Percentiles rank a stretch among this genome's conserved stretches.
Conservation (phyloP, 1,284 basidiomycete genomes). For the Ceratobasidium sp. region DNA sequence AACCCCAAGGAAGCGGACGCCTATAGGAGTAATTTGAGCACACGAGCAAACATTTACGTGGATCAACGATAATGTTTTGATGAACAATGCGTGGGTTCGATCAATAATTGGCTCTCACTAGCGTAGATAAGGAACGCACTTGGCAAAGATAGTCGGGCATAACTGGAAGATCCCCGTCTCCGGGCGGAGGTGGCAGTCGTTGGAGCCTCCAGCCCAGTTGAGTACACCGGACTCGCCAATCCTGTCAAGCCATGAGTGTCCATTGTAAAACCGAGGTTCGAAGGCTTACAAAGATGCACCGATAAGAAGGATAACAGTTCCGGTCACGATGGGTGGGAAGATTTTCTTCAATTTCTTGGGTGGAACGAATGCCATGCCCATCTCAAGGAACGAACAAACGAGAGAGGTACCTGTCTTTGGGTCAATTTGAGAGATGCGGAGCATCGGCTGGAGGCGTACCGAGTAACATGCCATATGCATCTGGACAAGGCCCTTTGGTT, state of each 20-base stretch:
- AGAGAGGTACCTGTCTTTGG: constrained; percentile 66
- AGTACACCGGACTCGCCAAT: constrained; percentile 64
- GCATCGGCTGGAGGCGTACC: constrained; percentile 52
- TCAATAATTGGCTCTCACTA: too few species aligned
- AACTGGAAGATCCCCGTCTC: constrained; percentile 68
- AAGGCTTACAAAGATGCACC: constrained; percentile 59
- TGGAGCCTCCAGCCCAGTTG: constrained; percentile 85
- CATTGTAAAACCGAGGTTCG: neutral
- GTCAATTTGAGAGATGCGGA: neutral
- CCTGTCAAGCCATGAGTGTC: constrained; percentile 57
- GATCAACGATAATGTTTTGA: constrained; percentile 46
- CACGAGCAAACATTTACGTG: constrained; percentile 15
- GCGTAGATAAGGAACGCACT: constrained; percentile 40
- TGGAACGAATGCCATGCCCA: constrained; percentile 60
- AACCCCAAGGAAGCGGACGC: constrained; percentile 64
- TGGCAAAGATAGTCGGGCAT: constrained; percentile 70
- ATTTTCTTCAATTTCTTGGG: constrained; percentile 65
- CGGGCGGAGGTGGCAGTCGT: constrained; percentile 66
- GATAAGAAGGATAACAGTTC: constrained; percentile 77
- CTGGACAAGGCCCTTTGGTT: constrained; percentile 70
- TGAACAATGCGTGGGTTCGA: too few species aligned
- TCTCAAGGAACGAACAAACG: constrained; percentile 82
- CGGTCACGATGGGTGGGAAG: constrained; percentile 84
- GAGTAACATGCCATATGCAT: constrained; percentile 78
- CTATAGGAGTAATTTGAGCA: neutral